Evolutionary conservation across 805 yeast genomes (phyloP), one percentile per base, ranked within the genome.

Genomic region (Kluyveromyces wickerhamii): DNA sequence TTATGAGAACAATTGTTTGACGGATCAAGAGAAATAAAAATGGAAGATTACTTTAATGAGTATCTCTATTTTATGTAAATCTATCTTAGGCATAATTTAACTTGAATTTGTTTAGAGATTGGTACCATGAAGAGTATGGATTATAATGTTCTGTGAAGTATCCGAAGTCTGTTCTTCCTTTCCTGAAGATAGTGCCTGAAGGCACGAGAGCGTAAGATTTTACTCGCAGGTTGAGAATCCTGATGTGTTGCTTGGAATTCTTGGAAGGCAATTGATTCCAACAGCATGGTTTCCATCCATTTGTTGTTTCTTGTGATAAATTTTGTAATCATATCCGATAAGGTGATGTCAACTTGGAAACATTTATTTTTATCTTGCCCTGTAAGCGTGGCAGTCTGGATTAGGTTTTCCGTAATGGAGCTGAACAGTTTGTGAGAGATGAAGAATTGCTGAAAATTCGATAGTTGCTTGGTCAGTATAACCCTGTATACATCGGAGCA

Each of bases 381-480:
- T 2, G 47, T 36, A 9, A 33, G 31, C 21, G 34, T 27, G 6
- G 40, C 44, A 14, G 34, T 44, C 25, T 32, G 37, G 19, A 41
- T 21, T 21, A 50, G 34, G 12, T 31, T 21, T 12, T 32, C 34
- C 13, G 38, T 31, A 9, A 44, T 40, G n/a, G 27, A 12, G 27
- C 45, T 41, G 13, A 49, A 36, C 14, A 39, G 11, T 25, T 51
- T 49, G 31, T 43, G 47, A 2, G 42, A 35, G 18, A 40, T 34
- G 28, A 51, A 52, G n/a, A 45, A 42, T 5, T 29, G 35, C 10
- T 46, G 43, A 26, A 52, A 52, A 32, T 48, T 43, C 1, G 43
- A 27, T 29, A 52, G 32, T 14, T 45, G 34, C 10, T 37, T 41
- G 14, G 42, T 36, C 21, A 47, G 33, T 8, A 51, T 36, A 8